These are phyloP conservation scores for Pelagomonas calceolata DNA, from an alignment of 108 stramenopile genomes.

Conservation along the genomic window DNA sequence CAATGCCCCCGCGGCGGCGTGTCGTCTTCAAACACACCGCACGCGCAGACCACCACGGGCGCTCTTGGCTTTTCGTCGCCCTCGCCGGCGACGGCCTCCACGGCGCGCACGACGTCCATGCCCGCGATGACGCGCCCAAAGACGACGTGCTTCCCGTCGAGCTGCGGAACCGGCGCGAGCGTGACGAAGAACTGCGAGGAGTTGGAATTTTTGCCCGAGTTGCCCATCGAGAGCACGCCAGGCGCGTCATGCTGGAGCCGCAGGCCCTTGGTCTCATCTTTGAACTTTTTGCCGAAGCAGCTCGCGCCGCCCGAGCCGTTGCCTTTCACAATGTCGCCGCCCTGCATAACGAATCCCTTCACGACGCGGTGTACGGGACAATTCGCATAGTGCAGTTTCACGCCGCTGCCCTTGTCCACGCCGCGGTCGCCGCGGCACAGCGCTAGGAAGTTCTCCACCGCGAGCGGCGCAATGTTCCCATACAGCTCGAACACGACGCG, in stretches of 20 bases:
- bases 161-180: constrained; percentile 54
- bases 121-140: constrained; percentile 78
- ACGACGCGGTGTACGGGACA: constrained; percentile 66
- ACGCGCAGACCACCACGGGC: background rate
- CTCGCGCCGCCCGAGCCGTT: constrained; percentile 93
- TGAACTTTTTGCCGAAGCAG: constrained; percentile 79
- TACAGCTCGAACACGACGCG: too few species aligned
- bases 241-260: constrained; percentile 57
- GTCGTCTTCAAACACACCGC: constrained; percentile 3
- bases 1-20: too few species aligned
- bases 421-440: constrained; percentile 35
- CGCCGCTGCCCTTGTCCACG: constrained; percentile 64
- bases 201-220: constrained; percentile 85
- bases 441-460: constrained; percentile 72
- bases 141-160: constrained; percentile 88
- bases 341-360: constrained; percentile 70
- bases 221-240: constrained; percentile 80
- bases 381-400: constrained; percentile 57
- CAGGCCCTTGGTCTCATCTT: constrained; percentile 79
- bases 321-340: constrained; percentile 87
- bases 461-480: constrained; percentile 41
- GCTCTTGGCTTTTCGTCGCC: background rate
- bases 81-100: constrained; percentile 38
- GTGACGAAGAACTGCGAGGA: constrained; percentile 85
- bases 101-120: constrained; percentile 50